These are phyloP conservation scores for Calocera cornea DNA, from an alignment of 768 basidiomycete genomes.

Conservation along the genomic window DNA sequence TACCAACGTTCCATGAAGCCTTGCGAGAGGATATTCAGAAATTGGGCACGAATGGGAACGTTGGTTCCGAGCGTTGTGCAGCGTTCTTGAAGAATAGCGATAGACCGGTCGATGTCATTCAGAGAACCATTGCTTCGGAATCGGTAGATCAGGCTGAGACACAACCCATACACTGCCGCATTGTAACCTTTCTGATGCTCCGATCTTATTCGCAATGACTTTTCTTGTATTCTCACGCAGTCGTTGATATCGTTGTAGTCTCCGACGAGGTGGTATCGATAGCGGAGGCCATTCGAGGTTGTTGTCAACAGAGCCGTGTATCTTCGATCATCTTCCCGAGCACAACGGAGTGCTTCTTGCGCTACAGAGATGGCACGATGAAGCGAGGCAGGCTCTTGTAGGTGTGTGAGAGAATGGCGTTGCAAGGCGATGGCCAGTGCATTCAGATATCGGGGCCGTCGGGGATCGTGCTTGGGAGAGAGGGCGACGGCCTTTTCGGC, in stretches of 20 bases:
- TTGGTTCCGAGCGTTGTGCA: background rate
- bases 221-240: background rate
- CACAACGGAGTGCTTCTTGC: background rate
- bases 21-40: background rate
- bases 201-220: background rate
- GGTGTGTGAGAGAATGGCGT: background rate
- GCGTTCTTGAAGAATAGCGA: background rate
- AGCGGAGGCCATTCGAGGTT: background rate
- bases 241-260: background rate
- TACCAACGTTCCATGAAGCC: background rate
- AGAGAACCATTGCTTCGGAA: background rate
- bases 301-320: background rate
- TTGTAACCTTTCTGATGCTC: background rate
- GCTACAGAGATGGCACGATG: background rate
- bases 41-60: background rate
- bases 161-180: background rate
- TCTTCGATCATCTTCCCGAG: background rate
- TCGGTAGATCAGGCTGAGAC: background rate
- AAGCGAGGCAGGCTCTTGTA: background rate
- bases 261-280: background rate
- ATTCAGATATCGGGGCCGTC: background rate
- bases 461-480: background rate
- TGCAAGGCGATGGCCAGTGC: background rate
- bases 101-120: background rate
- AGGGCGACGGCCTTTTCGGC: background rate